These are phyloP conservation scores for Rosa multiflora DNA, from an alignment of 306 rosid species.

Conservation along the genomic window DNA sequence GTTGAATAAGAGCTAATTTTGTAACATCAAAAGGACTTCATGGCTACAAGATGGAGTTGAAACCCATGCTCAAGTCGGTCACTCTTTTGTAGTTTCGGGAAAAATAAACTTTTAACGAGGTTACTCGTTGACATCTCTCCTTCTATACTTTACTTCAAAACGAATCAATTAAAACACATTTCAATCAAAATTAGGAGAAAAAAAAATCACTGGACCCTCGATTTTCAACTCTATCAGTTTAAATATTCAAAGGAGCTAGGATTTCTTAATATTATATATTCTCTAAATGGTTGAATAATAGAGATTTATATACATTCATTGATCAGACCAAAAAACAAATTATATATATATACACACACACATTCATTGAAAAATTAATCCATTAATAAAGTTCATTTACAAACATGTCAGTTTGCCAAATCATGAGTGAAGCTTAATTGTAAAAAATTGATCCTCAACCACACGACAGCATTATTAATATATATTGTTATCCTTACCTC, in stretches of 20 bases:
- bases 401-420: constrained; percentile 2
- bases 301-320: not conserved
- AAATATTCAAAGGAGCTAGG: not conserved
- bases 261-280: not conserved
- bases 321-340: no score
- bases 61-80: no score
- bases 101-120: no score
- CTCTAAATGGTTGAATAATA: not conserved
- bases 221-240: not conserved
- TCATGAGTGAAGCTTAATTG: not conserved
- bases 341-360: no score
- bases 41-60: not conserved
- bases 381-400: not conserved
- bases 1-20: not conserved
- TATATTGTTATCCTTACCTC: not conserved
- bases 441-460: not conserved
- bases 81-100: no score
- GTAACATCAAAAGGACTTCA: not conserved
- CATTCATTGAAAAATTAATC: not conserved
- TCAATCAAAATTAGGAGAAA: no score
- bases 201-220: no score
- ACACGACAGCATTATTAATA: not conserved
- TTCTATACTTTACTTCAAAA: no score
- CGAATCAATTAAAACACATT: no score
- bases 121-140: no score